Base-by-base conservation (phyloP, 202 grass and related monocot species). In the Carex sylvatica region DNA sequence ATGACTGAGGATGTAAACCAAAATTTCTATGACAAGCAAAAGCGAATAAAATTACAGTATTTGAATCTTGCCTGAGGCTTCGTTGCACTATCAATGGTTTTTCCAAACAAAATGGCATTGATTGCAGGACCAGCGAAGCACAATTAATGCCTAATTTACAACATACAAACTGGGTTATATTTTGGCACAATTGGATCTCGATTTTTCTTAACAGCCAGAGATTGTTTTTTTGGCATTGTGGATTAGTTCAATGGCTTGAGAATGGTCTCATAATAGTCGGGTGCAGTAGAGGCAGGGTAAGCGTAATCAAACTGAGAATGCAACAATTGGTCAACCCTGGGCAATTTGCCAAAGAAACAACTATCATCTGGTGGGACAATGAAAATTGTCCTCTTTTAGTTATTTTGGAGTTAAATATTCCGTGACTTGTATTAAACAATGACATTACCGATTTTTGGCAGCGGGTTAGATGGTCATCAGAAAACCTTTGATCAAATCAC, bases 401-500 rank as follows among this genome's bases (percentile, higher is more conserved):
- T 78, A n/a, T 40, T 26, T 78, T 52, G 28, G 12, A 22, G 10
- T 79, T 80, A 38, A 51, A 15, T 28, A 5, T 83, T 47, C 49
- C 74, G 26, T 77, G 20, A 61, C 26, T 74, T 61, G 1, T 38
- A 84, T 74, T 52, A 73, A 53, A 14, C 78, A 65, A 89, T 82
- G 26, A 6, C 51, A 22, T 53, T 81, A 54, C 83, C 55, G 69
- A 31, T 82, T 86, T 77, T n/a, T 83, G 59, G 82, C 86, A 94
- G 95, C 51, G 91, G 83, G 3, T 87, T 83, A 10, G 89, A 99
- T 86, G 87, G 65, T 70, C 87, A 95, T 72, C 89, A 62, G 55
- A 89, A 81, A 71, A 74, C 86, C 49, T 88, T 22, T 80, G 96
- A 96, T 47, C 82, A 99, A 81, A 93, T 99, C 79, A 99, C 93